Percentiles rank a stretch among this genome's conserved stretches.
Conservation (phyloP, 495 filamentous ascomycete genomes). For the Letharia columbiana region DNA sequence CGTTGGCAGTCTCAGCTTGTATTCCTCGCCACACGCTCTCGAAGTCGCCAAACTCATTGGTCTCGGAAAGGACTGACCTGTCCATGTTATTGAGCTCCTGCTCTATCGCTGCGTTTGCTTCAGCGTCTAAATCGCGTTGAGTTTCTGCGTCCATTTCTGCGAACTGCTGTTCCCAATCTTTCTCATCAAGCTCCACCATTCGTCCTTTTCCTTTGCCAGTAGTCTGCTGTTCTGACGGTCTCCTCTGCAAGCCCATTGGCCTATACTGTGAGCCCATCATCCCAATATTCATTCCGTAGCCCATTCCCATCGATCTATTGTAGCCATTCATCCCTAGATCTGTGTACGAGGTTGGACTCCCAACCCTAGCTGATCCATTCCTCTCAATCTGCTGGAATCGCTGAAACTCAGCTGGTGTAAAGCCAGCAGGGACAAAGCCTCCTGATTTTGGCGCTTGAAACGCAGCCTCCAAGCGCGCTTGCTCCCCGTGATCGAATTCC, state of each 20-base stretch:
- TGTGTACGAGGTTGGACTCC: constrained; percentile 42
- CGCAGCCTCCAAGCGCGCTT: constrained; percentile 72
- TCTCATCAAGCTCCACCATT: constrained; percentile 86
- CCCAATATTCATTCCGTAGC: constrained; percentile 43
- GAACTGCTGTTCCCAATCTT: constrained; percentile 94
- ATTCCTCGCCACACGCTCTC: constrained; percentile 83
- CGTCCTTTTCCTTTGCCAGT: constrained; percentile 79
- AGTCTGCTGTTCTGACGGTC: constrained; percentile 39
- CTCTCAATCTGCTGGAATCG: constrained; percentile 67
- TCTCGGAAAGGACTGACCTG: constrained; percentile 55
- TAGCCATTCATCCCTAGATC: constrained; percentile 45
- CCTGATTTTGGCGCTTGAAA: constrained; percentile 49
- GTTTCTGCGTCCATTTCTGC: constrained; percentile 72
- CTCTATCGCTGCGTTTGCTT: constrained; percentile 73
- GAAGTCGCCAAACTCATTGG: constrained; percentile 65
- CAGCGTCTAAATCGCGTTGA: constrained; percentile 53
- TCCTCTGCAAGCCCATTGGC: constrained; percentile 43
- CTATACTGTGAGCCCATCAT: constrained; percentile 36
- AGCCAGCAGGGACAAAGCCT: constrained; percentile 48
- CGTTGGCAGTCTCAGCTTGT: constrained; percentile 66
- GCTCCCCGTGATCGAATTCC: constrained; percentile 59
- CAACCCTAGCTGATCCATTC: constrained; percentile 46
- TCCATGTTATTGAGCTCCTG: constrained; percentile 83
- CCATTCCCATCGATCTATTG: constrained; percentile 54
- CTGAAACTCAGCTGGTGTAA: constrained; percentile 77